Base-by-base conservation (phyloP, 2,329 filamentous ascomycete species). In the Calonectria naviculata region DNA sequence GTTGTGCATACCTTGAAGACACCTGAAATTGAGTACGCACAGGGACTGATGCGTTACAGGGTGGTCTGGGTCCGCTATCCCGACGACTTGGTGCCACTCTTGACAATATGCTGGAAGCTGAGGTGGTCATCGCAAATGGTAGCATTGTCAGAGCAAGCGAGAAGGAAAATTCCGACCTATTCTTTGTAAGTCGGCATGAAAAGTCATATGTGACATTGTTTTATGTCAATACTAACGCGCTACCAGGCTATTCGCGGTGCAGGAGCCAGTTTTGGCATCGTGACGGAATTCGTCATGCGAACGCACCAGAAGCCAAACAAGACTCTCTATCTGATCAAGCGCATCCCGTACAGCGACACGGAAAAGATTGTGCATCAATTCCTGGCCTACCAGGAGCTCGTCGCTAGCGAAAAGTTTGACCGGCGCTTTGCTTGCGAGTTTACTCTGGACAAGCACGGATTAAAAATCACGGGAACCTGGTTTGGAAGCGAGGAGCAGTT, bases 261-360 rank as follows among this genome's bases (percentile, higher is more conserved):
- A 31, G 64, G 49, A 21, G 64, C 64, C 12, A 47, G 49, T n/a
- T 66, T 66, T n/a, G 64, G 64, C 29, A 47, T 66, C n/a, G 38
- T 66, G 7, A 66, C 64, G 1, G 28, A 58, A 36, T 66, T 66
- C 49, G 29, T 36, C 34, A 36, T 66, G 49, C 13, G 42, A 42
- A 58, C 64, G 7, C 29, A 58, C 15, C 15, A 17, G 6, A 31
- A 28, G 19, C 49, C 64, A 0, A 66, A 58, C n/a, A 12, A 36
- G 0, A 34, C 29, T 13, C 29, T 60, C 3, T 21, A 61, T 46
- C 58, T 49, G 19, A 38, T 7, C 5, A 12, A 61, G 21, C 5
- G 13, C 5, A 49, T 56, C 10, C 31, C 64, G 5, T 60, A 41
- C 31, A n/a, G 42, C 24, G 21, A 41, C 0, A 12, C 41, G 17